Evolutionary conservation across 2,329 filamentous ascomycete species (phyloP).

Genomic region (Neofusicoccum kwambonambiense): DNA sequence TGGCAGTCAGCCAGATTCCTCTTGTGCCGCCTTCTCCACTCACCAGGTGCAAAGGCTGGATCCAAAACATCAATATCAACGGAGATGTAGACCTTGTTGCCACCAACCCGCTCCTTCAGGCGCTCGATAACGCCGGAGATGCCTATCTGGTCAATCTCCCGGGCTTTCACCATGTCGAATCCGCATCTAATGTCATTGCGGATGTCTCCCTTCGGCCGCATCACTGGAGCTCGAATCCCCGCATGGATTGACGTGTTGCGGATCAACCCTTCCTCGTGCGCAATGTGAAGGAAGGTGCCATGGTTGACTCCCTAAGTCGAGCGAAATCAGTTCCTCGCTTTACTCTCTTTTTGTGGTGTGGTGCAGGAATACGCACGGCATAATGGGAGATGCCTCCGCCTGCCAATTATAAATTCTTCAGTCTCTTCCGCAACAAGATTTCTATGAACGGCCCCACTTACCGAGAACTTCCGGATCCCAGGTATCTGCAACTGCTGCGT

Average conservation of each 20-base stretch:
- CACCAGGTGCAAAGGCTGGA: conserved; percentile 55
- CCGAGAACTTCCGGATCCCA: conserved; percentile 57
- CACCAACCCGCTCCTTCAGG: conserved; percentile 51
- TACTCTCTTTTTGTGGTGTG: not conserved
- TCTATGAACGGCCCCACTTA: conserved; percentile 24
- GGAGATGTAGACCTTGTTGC: conserved; percentile 55
- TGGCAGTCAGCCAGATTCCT: not conserved
- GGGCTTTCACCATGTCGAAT: conserved; percentile 57
- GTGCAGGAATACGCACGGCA: conserved; percentile 44
- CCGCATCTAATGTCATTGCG: conserved; percentile 59
- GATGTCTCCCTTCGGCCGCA: conserved; percentile 51
- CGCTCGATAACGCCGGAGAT: conserved; percentile 48
- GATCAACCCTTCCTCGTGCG: conserved; percentile 61
- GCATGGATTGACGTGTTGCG: conserved; percentile 60
- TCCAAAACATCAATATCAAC: conserved; percentile 60
- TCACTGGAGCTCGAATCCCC: conserved; percentile 58
- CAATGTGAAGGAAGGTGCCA: conserved; percentile 62
- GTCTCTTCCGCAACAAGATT: not conserved
- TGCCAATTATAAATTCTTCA: conserved; percentile 22
- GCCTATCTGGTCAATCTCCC: conserved; percentile 54
- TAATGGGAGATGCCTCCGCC: conserved; percentile 61
- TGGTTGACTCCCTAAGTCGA: conserved; percentile 54
- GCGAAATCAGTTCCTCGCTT: not conserved
- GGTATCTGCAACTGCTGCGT: conserved; percentile 43
- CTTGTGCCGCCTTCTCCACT: conserved; percentile 19